A percentile compares a stretch with the other conserved stretches of the same genome.
Evolutionary conservation across 345 rosid species (phyloP).

Genomic region (Bretschneidera sinensis): DNA sequence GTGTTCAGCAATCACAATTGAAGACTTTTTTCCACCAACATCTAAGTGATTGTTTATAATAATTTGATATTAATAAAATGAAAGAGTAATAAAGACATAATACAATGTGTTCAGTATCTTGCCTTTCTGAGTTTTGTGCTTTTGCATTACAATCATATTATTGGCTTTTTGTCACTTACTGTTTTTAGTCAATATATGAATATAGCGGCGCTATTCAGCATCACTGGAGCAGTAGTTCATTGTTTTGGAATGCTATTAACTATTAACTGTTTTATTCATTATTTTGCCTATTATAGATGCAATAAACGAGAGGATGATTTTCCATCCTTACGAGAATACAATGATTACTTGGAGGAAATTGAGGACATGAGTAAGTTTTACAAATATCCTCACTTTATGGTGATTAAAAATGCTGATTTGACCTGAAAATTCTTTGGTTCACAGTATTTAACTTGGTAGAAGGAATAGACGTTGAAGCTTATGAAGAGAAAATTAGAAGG

Average conservation of each 20-base stretch:
- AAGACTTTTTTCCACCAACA: neutral
- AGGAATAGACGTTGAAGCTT: slow-evolving; percentile 64
- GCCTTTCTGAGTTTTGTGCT: neutral
- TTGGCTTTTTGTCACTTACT: neutral
- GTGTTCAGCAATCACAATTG: too few species aligned
- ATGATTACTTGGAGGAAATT: slow-evolving; percentile 93
- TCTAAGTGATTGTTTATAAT: neutral
- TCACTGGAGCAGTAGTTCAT: neutral
- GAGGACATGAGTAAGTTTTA: slow-evolving; percentile 82
- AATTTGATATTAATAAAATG: too few species aligned
- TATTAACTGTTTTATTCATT: neutral
- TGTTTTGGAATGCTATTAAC: neutral
- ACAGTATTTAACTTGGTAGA: slow-evolving; percentile 71
- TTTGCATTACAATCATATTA: neutral
- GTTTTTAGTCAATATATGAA: neutral
- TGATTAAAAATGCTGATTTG: neutral
- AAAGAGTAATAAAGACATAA: neutral
- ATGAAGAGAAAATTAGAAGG: slow-evolving; percentile 64
- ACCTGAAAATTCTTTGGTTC: slow-evolving; percentile 6
- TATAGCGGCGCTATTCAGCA: slow-evolving; percentile 2
- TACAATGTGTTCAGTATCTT: neutral
- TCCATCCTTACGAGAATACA: slow-evolving; percentile 67
- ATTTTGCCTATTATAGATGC: slow-evolving; percentile 39
- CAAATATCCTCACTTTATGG: slow-evolving; percentile 10
- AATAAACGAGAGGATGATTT: slow-evolving; percentile 92